Conservation (phyloP, 2,329 filamentous ascomycete species). For the Stagonosporopsis rhizophila region DNA sequence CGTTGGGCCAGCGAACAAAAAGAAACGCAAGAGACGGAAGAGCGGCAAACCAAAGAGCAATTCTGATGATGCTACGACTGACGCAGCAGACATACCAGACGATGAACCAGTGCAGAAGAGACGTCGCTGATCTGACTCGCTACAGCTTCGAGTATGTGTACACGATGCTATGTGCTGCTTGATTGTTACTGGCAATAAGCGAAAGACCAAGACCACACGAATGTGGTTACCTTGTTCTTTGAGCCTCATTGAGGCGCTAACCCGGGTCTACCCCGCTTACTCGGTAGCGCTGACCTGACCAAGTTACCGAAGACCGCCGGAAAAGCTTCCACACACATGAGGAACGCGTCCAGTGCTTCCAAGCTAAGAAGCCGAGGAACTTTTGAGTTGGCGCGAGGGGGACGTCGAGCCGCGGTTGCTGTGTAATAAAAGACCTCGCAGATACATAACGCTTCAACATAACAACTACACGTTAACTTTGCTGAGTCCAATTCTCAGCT, state of each 20-base stretch:
- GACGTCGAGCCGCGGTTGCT: not conserved
- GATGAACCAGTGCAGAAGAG: constrained; percentile 27
- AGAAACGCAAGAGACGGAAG: constrained; percentile 34
- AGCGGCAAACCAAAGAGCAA: constrained; percentile 13
- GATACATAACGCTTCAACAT: not conserved
- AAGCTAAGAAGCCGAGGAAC: constrained; percentile 8
- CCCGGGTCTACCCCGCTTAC: constrained; percentile 32
- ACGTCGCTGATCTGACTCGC: constrained; percentile 19
- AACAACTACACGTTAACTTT: not conserved
- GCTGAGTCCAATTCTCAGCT: not conserved
- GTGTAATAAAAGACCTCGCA: not conserved
- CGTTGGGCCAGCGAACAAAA: constrained; percentile 23
- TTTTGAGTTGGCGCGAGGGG: not conserved
- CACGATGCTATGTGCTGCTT: not conserved
- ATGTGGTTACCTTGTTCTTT: not conserved
- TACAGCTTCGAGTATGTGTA: not conserved
- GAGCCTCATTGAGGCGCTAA: constrained; percentile 10
- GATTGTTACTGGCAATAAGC: not conserved
- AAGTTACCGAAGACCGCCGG: constrained; percentile 30
- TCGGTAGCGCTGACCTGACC: constrained; percentile 26
- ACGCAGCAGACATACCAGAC: constrained; percentile 9
- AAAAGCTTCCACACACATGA: not conserved
- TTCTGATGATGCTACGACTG: constrained; percentile 13
- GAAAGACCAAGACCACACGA: not conserved
- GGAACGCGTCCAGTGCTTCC: constrained; percentile 2